Percentiles rank a stretch among this genome's conserved stretches.
phyloP scores from a whole-genome alignment of 2,329 filamentous ascomycete species.

The Calonectria pteridis region DNA sequence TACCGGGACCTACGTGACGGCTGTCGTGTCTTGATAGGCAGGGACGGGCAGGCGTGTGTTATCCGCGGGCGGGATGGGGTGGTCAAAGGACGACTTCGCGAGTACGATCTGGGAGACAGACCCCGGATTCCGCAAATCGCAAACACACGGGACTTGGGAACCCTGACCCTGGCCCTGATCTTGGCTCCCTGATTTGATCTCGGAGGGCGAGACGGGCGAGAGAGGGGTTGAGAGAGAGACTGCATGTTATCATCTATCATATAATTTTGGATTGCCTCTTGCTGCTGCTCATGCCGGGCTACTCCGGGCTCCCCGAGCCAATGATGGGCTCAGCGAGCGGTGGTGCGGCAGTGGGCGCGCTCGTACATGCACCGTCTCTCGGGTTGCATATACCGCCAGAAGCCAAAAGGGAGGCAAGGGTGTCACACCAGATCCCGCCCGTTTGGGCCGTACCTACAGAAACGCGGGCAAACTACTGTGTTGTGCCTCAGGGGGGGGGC shows the following conservation, averaged over 20 bases:
- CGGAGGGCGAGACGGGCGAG: not conserved
- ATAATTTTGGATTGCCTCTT: slow-evolving; percentile 14
- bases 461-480: slow-evolving; percentile 19
- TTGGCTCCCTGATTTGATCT: not conserved
- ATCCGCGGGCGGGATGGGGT: not conserved
- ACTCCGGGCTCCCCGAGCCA: slow-evolving; percentile 27
- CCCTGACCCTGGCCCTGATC: not conserved
- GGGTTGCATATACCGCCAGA: slow-evolving; percentile 29
- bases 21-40: slow-evolving; percentile 9
- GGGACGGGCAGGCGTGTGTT: not conserved
- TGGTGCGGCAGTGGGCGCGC: slow-evolving; percentile 6
- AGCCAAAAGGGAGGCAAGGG: slow-evolving; percentile 25
- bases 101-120: slow-evolving; percentile 7
- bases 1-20: slow-evolving; percentile 3
- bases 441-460: slow-evolving; percentile 45
- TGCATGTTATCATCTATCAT: slow-evolving; percentile 14
- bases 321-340: not conserved
- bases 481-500: slow-evolving; percentile 4
- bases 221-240: not conserved
- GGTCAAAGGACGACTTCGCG: not conserved
- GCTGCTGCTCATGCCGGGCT: not conserved
- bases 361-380: not conserved
- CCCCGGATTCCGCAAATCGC: slow-evolving; percentile 1
- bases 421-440: slow-evolving; percentile 44
- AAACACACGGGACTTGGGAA: not conserved